Evolutionary conservation across 768 basidiomycete genomes (phyloP), one percentile per base, ranked within the genome.

Genomic region (Mycena galopus): DNA sequence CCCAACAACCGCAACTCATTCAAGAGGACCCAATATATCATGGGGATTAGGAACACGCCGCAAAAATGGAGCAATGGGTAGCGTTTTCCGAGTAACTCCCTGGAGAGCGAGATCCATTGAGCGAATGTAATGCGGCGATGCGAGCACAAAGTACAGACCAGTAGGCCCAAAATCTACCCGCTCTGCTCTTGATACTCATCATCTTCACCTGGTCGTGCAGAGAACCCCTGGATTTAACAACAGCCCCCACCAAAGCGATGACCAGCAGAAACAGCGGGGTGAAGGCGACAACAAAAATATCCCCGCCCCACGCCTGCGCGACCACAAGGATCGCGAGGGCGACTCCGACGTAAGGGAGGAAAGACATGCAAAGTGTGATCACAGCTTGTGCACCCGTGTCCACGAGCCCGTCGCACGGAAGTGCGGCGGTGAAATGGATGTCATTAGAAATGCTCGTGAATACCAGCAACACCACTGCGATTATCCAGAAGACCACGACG

Each of bases 41-140:
- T 68, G 44, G 67, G 67, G 32, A 68, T 19, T 1, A 68, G 67
- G 59, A 68, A 68, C n/a, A 68, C 67, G 58, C 67, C 67, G 29
- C 58, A 68, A 21, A 68, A 61, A 44, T 68, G 67, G 23, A 68
- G 19, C 27, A 60, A 68, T 3, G 67, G 67, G 58, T 68, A 68
- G 30, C 44, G 57, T 37, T 27, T n/a, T 16, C 11, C n/a, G 35
- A 39, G 25, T 10, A 53, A 25, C 12, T 35, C 16, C 67, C 67
- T 68, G 27, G 17, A 53, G 60, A 3, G 27, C 23, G 17, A 5
- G 1, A 4, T 7, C 32, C 10, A 25, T 47, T 42, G 17, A n/a
- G n/a, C n/a, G n/a, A n/a, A n/a, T n/a, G n/a, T n/a, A n/a, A n/a
- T 47, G 8, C 11, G 23, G 14, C 4, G 17, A 10, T 1, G 32